These are phyloP conservation scores for Solanum aculeatissimum DNA, from an alignment of 305 asterid species.

Conservation along the genomic window DNA sequence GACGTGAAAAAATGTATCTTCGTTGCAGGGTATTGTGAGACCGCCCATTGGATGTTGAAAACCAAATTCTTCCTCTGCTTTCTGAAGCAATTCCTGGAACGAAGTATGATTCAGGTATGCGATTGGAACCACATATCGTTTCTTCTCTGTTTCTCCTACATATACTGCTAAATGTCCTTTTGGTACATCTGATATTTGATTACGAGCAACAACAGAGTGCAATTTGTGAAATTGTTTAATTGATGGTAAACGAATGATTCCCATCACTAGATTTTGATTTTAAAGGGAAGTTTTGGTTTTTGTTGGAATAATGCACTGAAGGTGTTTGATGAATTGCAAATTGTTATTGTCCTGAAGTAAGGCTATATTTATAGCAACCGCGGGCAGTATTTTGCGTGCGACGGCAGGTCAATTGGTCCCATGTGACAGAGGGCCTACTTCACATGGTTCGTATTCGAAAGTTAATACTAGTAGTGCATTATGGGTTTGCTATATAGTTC, in stretches of 20 bases:
- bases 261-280: neutral
- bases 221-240: neutral
- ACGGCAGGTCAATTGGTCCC: neutral
- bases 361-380: neutral
- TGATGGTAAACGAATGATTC: neutral
- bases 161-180: conserved; percentile 16
- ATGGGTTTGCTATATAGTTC: neutral
- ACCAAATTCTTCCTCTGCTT: conserved; percentile 20
- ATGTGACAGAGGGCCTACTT: neutral
- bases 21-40: conserved; percentile 19
- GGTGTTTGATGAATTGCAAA: neutral
- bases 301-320: neutral
- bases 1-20: conserved; percentile 13
- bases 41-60: conserved; percentile 17
- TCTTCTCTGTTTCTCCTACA: conserved; percentile 9
- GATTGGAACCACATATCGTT: conserved; percentile 7
- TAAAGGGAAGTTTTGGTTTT: neutral
- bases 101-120: conserved; percentile 12
- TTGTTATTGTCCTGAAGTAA: neutral
- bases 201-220: neutral
- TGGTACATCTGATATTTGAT: conserved; percentile 1
- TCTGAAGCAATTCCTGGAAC: conserved; percentile 4
- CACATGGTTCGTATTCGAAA: neutral
- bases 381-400: neutral
- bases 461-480: neutral